These are phyloP conservation scores for Apiotrichum porosum DNA, from an alignment of 1,284 basidiomycete species.

Conservation along the genomic window DNA sequence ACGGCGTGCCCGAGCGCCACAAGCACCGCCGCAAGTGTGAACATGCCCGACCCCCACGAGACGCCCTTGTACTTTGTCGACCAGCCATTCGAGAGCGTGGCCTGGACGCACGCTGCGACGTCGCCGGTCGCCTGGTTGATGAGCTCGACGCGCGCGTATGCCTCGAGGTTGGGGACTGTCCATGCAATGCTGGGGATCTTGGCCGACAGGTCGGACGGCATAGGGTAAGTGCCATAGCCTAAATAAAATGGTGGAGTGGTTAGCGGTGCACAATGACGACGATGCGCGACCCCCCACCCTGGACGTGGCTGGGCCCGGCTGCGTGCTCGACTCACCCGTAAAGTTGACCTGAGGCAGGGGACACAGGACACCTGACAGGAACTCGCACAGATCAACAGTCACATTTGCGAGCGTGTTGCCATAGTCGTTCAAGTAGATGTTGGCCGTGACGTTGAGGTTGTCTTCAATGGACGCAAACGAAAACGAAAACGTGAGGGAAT, in stretches of 20 bases:
- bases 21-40: conserved; percentile 65
- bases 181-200: conserved; percentile 76
- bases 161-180: conserved; percentile 85
- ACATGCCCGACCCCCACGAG: conserved; percentile 67
- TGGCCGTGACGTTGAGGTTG: conserved; percentile 72
- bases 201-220: conserved; percentile 56
- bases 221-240: conserved; percentile 64
- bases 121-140: conserved; percentile 62
- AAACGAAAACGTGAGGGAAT: conserved; percentile 36
- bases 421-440: conserved; percentile 74
- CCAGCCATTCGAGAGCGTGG: conserved; percentile 86
- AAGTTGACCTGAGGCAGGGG: conserved; percentile 83
- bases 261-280: background rate
- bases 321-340: conserved; percentile 55
- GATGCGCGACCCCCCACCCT: no score
- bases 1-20: conserved; percentile 64
- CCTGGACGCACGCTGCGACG: conserved; percentile 81
- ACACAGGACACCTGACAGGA: conserved; percentile 73
- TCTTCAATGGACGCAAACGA: conserved; percentile 50
- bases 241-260: background rate
- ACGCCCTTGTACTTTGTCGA: conserved; percentile 70
- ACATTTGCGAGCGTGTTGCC: conserved; percentile 71
- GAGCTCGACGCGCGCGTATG: conserved; percentile 75
- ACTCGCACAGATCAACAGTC: conserved; percentile 65
- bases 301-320: no score